Base-by-base conservation (phyloP, 2,329 filamentous ascomycete species). In the Domatiomyces globalis region DNA sequence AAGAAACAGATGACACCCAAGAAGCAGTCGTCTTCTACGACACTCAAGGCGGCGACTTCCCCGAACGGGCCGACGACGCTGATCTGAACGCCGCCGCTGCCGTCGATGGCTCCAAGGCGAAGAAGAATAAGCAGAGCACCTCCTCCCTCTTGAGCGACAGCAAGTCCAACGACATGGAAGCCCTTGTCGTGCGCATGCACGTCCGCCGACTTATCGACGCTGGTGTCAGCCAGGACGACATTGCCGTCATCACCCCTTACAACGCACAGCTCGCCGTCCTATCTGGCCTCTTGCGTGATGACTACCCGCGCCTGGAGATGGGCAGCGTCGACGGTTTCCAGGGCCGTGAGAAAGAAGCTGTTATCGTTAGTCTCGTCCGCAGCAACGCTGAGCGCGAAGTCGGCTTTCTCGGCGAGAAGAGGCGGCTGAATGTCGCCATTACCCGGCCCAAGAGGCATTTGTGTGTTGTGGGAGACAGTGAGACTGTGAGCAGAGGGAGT, bases 321-420 rank as follows among this genome's bases (percentile, higher is more conserved):
- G 92, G 92, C 33, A 95, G 87, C 61, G 87, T 98, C 1, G 92
- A 98, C 67, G 92, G 90, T 1, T 98, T 98, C 65, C 92, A 98
- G 67, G 92, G 92, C 33, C 80, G 92, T 17, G 92, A 98, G 68
- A 98, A 98, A 68, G 92, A 98, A 67, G 92, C 87, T 2, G 83
- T 98, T 15, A 78, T 98, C 42, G 83, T 98, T 49, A 94, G 84
- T 66, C 76, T 96, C n/a, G 92, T 98, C 51, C 78, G 92, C 58
- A 95, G 89, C 68, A 98, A 98, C 65, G 59, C 80, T 5, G 79
- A 88, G 47, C 80, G 83, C 48, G 88, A 96, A 65, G 89, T 96
- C 12, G 92, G 92, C 8, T 98, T 98, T 63, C 71, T 98, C 39
- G 87, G 81, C 12, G 92, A 98, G 70, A 94, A 89, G 74, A 78